These are phyloP conservation scores for Myrica gale DNA, from an alignment of 306 rosid genomes.

Conservation along the genomic window DNA sequence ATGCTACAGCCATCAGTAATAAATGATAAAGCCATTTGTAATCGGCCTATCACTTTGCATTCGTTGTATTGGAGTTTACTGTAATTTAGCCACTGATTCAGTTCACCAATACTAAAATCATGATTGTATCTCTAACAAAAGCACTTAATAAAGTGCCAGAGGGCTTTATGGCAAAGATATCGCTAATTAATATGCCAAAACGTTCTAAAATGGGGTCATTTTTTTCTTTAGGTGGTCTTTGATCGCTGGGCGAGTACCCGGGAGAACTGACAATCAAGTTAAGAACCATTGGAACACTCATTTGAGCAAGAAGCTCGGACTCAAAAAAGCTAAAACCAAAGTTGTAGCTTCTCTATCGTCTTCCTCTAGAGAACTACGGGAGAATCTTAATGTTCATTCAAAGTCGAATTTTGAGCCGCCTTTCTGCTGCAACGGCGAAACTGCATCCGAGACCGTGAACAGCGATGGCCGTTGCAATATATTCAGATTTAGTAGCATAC, in stretches of 20 bases:
- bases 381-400: background rate
- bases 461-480: background rate
- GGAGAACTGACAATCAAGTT: slow-evolving; percentile 71
- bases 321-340: slow-evolving; percentile 31
- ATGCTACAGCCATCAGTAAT: too few species aligned
- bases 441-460: background rate
- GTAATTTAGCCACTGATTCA: too few species aligned
- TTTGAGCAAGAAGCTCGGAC: slow-evolving; percentile 55
- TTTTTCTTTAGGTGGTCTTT: slow-evolving; percentile 50
- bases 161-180: background rate
- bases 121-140: too few species aligned
- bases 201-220: background rate
- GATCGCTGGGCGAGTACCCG: slow-evolving; percentile 73
- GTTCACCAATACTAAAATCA: too few species aligned
- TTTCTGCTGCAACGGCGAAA: background rate
- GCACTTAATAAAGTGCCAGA: background rate
- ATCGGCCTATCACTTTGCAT: too few species aligned
- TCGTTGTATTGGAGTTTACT: too few species aligned
- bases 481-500: background rate
- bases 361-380: background rate
- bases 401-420: slow-evolving; percentile 3
- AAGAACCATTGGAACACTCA: slow-evolving; percentile 68
- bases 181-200: background rate
- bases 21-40: too few species aligned
- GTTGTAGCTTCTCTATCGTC: background rate